Evolutionary conservation across 1,284 basidiomycete genomes (phyloP).

Genomic region (Ceratobasidium papillatum): DNA sequence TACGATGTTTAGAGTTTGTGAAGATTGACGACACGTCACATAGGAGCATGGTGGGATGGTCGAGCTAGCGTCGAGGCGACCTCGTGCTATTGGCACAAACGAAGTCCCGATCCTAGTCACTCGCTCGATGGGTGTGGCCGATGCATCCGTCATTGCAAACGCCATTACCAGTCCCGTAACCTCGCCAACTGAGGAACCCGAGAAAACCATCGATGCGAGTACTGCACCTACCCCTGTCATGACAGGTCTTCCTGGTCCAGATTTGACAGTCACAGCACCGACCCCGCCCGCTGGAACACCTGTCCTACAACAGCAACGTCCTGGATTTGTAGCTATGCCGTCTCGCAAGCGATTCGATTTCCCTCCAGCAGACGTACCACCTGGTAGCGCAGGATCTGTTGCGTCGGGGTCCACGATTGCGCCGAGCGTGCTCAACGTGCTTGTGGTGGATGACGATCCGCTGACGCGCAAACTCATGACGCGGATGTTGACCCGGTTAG

Average conservation of each 20-base stretch:
- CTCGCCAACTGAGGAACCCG: neutral
- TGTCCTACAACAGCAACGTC: slow-evolving; percentile 17
- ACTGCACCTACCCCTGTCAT: neutral
- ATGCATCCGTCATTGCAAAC: slow-evolving; percentile 8
- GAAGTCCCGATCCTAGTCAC: slow-evolving; percentile 31
- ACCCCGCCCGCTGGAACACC: neutral
- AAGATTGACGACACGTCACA: neutral
- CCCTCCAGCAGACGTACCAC: slow-evolving; percentile 34
- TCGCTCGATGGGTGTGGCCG: slow-evolving; percentile 15
- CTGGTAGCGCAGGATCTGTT: neutral
- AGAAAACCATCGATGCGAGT: neutral
- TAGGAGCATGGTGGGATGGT: slow-evolving; percentile 41
- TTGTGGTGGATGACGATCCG: slow-evolving; percentile 81
- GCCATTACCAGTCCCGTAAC: neutral
- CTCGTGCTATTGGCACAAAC: slow-evolving; percentile 2
- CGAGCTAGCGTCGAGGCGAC: slow-evolving; percentile 31
- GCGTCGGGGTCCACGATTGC: slow-evolving; percentile 41
- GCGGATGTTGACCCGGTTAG: slow-evolving; percentile 78
- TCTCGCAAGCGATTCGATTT: slow-evolving; percentile 18
- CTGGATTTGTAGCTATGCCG: slow-evolving; percentile 36
- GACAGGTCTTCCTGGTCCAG: neutral
- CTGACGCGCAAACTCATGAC: slow-evolving; percentile 85
- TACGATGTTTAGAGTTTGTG: neutral
- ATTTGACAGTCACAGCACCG: neutral
- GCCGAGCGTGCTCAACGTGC: slow-evolving; percentile 59